Conservation (phyloP, 345 rosid species). For the Crucihimalaya himalaica region DNA sequence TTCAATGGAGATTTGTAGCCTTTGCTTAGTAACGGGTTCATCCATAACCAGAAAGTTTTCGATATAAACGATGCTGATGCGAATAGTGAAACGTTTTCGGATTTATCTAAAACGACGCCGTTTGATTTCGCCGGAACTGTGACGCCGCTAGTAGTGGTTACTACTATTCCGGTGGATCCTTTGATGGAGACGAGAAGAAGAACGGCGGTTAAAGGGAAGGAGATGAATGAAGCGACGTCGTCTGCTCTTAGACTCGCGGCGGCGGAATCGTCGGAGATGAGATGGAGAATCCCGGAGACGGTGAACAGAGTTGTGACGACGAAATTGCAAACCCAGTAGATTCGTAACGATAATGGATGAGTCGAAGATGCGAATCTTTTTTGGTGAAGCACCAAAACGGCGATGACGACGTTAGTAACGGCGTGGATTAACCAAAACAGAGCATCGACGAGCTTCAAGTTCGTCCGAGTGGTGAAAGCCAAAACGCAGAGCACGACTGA, state of each 20-base stretch:
- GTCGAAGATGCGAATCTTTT: slow-evolving; percentile 60
- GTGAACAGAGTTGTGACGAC: slow-evolving; percentile 50
- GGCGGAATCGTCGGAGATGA: slow-evolving; percentile 38
- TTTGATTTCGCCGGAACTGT: slow-evolving; percentile 14
- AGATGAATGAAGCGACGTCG: slow-evolving; percentile 56
- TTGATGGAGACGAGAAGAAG: slow-evolving; percentile 55
- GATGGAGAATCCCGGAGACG: slow-evolving; percentile 56
- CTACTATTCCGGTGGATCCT: slow-evolving; percentile 70
- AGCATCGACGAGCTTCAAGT: slow-evolving; percentile 48
- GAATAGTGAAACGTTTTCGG: slow-evolving; percentile 51
- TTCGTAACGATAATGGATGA: slow-evolving; percentile 67
- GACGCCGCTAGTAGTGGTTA: neutral
- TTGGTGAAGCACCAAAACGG: slow-evolving; percentile 66
- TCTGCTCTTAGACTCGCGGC: slow-evolving; percentile 47
- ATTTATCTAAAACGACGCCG: slow-evolving; percentile 48
- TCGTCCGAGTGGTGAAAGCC: slow-evolving; percentile 45
- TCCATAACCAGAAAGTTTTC: slow-evolving; percentile 89
- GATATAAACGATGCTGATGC: slow-evolving; percentile 76
- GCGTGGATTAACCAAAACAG: slow-evolving; percentile 78
- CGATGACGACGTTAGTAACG: slow-evolving; percentile 60
- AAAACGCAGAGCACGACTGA: slow-evolving; percentile 51
- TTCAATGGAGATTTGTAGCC: slow-evolving; percentile 85
- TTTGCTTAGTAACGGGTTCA: slow-evolving; percentile 80
- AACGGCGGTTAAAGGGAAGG: slow-evolving; percentile 58
- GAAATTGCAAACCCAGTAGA: slow-evolving; percentile 62